Evolutionary conservation across 2,329 filamentous ascomycete genomes (phyloP), one percentile per base, ranked within the genome.

Genomic region (Cytospora paraplurivora): DNA sequence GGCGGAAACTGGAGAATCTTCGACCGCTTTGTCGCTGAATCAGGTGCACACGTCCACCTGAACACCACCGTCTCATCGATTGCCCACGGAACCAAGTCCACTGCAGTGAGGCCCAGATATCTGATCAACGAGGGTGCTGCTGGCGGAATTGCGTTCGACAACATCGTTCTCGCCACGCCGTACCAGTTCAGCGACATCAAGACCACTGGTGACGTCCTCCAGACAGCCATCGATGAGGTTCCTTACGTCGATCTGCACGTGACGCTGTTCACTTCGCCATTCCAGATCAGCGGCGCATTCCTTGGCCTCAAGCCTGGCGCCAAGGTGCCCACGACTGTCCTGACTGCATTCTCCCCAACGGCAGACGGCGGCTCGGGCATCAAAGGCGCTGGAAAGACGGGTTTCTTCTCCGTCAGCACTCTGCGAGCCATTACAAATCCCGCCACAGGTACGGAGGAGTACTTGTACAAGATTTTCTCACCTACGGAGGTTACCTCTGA

Each of bases 1-100:
- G 93, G 93, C 7, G 95, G 95, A 1, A 99, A 98, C 75, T 98
- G 93, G 93, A 88, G 86, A 70, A 97, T 99, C 61, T 99, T 99
- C 72, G 83, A 88, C n/a, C 78, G 82, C 52, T 96, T 97, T 90
- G 78, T 94, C 1, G 80, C 84, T 44, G 77, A 80, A 0, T 89
- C 91, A 1, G 77, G 82, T 3, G 87, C 90, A 0, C 75, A 79
- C 0, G 68, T 93, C 6, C 77, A 79, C 47, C 78, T 91, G 32
- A 90, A 93, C 70, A 90, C 89, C 0, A 81, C 85, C 0, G 89
- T 97, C 0, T 80, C 81, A 0, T 79, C 78, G 4, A 85, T 96
- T 56, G 73, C 77, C 1, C 79, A 84, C 59, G 75, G 79, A 10
- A 75, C 78, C n/a, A 77, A 72, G 64, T 75, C 72, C 65, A 74